A percentile compares a stretch with the other conserved stretches of the same genome.
Conservation (phyloP, 495 filamentous ascomycete genomes). For the Neurospora tetraspora region DNA sequence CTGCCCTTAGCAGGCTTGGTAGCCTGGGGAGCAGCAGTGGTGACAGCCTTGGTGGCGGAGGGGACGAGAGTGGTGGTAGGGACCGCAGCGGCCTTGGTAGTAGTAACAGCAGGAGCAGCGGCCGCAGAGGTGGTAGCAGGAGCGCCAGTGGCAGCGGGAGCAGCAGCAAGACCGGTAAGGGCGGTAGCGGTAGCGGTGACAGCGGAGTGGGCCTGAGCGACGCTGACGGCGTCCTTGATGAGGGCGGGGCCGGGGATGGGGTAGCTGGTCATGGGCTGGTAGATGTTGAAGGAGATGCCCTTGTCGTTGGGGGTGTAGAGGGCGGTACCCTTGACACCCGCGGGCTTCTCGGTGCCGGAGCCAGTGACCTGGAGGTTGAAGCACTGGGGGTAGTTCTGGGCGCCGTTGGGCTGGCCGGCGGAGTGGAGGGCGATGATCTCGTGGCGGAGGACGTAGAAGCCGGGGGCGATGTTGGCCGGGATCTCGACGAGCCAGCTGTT, state of each 20-base stretch:
- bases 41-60: background rate
- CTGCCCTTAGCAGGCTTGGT: background rate
- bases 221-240: slow-evolving; percentile 15
- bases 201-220: slow-evolving; percentile 8
- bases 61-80: background rate
- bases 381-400: slow-evolving; percentile 75
- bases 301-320: slow-evolving; percentile 54
- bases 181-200: slow-evolving; percentile 11
- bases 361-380: slow-evolving; percentile 66
- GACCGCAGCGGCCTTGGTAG: background rate
- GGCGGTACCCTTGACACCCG: slow-evolving; percentile 47
- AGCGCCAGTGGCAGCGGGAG: slow-evolving; percentile 1
- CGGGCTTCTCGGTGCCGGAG: slow-evolving; percentile 46
- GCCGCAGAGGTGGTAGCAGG: background rate
- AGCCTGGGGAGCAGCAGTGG: background rate
- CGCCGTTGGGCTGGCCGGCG: slow-evolving; percentile 50
- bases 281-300: slow-evolving; percentile 58
- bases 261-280: slow-evolving; percentile 39
- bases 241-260: slow-evolving; percentile 40
- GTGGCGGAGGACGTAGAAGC: slow-evolving; percentile 71
- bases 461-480: slow-evolving; percentile 50
- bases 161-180: slow-evolving; percentile 4
- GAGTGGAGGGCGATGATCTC: slow-evolving; percentile 74
- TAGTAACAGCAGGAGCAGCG: background rate
- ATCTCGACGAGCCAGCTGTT: slow-evolving; percentile 61